Percentiles rank a stretch among this genome's conserved stretches.
Evolutionary conservation across 108 stramenopile species (phyloP).

Genomic region (Ochromonas danica): DNA sequence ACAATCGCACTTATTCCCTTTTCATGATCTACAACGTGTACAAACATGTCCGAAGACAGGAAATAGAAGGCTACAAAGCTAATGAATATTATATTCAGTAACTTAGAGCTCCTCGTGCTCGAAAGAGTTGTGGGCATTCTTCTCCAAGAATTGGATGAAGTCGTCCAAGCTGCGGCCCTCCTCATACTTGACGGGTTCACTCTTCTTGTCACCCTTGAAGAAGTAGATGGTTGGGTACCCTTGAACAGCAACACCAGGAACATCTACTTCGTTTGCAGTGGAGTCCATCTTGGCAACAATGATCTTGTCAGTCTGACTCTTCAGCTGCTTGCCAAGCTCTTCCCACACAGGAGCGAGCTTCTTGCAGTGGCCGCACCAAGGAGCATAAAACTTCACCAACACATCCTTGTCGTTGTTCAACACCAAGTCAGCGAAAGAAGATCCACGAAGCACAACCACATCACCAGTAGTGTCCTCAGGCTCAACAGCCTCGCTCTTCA

Average conservation of each 20-base stretch:
- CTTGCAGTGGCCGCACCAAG: conserved; percentile 77
- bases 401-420: conserved; percentile 60
- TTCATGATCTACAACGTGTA: no score
- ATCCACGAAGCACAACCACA: conserved; percentile 27
- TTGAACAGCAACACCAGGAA: conserved; percentile 47
- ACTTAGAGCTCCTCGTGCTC: not conserved
- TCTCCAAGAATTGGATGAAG: conserved; percentile 54
- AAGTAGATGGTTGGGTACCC: conserved; percentile 67
- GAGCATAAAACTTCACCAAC: conserved; percentile 69
- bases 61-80: no score
- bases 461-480: conserved; percentile 17
- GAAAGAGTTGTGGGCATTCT: conserved; percentile 36
- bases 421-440: conserved; percentile 42
- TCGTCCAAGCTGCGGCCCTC: conserved; percentile 56
- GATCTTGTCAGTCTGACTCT: conserved; percentile 50
- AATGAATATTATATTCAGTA: no score
- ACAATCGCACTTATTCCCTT: no score
- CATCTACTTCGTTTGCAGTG: conserved; percentile 64
- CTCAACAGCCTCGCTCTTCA: conserved; percentile 1
- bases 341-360: conserved; percentile 52
- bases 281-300: conserved; percentile 67
- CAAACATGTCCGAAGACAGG: no score
- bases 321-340: conserved; percentile 54
- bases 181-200: conserved; percentile 45
- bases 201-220: conserved; percentile 55